Evolutionary conservation across 2,329 filamentous ascomycete genomes (phyloP).

Genomic region (Alternaria alternata): DNA sequence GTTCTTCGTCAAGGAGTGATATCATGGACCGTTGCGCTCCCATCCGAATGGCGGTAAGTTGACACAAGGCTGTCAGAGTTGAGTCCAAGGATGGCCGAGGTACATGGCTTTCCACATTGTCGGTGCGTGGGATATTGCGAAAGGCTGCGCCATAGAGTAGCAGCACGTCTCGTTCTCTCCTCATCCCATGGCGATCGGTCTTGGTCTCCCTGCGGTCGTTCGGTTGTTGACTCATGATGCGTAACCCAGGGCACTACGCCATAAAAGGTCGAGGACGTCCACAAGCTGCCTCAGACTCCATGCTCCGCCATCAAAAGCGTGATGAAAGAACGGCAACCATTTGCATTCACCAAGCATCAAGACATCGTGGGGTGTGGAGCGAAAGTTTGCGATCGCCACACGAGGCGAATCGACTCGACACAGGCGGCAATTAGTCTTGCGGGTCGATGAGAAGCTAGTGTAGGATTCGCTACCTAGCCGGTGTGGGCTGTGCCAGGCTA

Average conservation of each 20-base stretch:
- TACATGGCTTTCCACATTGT: slow-evolving; percentile 20
- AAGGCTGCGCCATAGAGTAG: slow-evolving; percentile 38
- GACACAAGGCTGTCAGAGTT: slow-evolving; percentile 46
- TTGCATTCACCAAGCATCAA: background rate
- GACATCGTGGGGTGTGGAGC: slow-evolving; percentile 5
- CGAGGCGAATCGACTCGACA: slow-evolving; percentile 9
- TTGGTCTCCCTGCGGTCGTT: slow-evolving; percentile 5
- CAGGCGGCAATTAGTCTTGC: background rate
- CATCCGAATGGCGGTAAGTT: slow-evolving; percentile 47
- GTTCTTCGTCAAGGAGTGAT: slow-evolving; percentile 46
- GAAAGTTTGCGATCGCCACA: slow-evolving; percentile 21
- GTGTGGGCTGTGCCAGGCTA: background rate
- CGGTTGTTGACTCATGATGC: slow-evolving; percentile 12
- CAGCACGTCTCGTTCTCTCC: slow-evolving; percentile 39
- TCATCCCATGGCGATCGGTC: slow-evolving; percentile 21
- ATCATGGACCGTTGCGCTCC: slow-evolving; percentile 45
- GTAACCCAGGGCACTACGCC: background rate
- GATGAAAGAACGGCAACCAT: background rate
- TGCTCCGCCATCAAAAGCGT: background rate
- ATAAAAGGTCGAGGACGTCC: background rate
- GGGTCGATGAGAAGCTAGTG: slow-evolving; percentile 8
- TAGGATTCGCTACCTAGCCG: background rate
- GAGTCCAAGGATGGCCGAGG: slow-evolving; percentile 37
- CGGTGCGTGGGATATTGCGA: slow-evolving; percentile 32
- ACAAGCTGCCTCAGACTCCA: background rate